Evolutionary conservation across 345 rosid species (phyloP), one percentile per base, ranked within the genome.

Genomic region (Trapa incisa): DNA sequence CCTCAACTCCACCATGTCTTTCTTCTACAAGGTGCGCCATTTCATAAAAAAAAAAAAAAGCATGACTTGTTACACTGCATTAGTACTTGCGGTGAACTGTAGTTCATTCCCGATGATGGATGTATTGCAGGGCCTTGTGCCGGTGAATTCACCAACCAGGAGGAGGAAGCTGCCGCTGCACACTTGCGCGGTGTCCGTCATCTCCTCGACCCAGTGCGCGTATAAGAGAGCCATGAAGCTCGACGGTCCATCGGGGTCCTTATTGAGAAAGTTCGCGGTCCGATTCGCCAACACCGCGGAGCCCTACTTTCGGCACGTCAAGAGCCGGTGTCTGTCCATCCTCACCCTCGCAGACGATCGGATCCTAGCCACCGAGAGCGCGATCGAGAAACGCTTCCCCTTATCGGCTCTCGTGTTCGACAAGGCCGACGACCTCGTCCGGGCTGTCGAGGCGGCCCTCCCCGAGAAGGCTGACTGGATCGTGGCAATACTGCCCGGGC

Each of bases 161-260:
- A 56, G 68, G 29, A 66, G 86, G 65, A 79, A 76, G 14, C 84
- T 81, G 22, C 97, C 91, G 22, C 75, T 93, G 77, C 84, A 84
- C 63, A 81, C 94, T 1, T 81, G 82, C 68, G 80, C 77, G 37
- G 75, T 69, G 61, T 80, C 79, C 3, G 65, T 80, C 47, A 56
- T 83, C 6, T 71, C 74, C 39, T 79, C 75, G n/a, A 71, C 72
- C 43, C 75, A 68, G 3, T 77, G 75, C 53, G 75, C 78, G 13
- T 87, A 71, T 75, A 66, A 12, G 58, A 77, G 79, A 67, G 79
- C 61, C 17, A 78, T 75, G 47, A 72, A 76, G 65, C 52, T 70
- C 4, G 75, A 75, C n/a, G 85, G 76, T 38, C 81, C 83, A 0
- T 1, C 70, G n/a, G 80, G 78, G 66, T 71, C 65, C 1, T 41